Conservation (phyloP, 768 basidiomycete genomes). For the Suillus subaureus region DNA sequence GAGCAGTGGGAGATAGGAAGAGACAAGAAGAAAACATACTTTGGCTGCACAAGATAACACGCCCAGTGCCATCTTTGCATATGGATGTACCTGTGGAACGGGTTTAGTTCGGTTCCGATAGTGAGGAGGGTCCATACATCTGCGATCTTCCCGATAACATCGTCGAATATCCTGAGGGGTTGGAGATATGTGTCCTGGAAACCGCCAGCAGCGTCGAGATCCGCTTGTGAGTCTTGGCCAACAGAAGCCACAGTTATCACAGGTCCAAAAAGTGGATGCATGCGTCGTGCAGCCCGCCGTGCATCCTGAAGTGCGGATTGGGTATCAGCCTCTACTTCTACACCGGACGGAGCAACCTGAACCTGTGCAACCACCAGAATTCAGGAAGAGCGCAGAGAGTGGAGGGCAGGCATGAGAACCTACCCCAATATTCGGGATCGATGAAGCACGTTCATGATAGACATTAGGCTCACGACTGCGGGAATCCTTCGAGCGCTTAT, state of each 20-base stretch:
- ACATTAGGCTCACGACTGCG: not conserved
- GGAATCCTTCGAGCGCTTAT: not conserved
- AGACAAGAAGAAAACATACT: not conserved
- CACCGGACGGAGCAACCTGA: not conserved
- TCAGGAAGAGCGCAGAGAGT: not conserved
- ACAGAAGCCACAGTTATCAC: not conserved
- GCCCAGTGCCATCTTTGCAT: conserved; percentile 7
- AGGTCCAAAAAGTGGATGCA: not conserved
- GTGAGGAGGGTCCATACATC: not conserved
- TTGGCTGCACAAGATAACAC: conserved; percentile 1
- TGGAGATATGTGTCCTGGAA: not conserved
- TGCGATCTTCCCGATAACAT: not conserved
- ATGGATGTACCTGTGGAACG: conserved; percentile 8
- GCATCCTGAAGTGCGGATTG: not conserved
- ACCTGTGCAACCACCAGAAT: not conserved
- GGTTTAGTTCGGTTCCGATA: not conserved
- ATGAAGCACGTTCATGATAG: not conserved
- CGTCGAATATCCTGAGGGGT: conserved; percentile 6
- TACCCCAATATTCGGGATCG: not conserved
- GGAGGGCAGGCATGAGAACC: not conserved
- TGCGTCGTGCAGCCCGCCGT: not conserved
- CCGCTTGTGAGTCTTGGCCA: not conserved
- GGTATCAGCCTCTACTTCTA: not conserved
- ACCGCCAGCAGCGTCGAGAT: not conserved
- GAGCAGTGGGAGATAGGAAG: not conserved